Base-by-base conservation (phyloP, 805 yeast genomes). In the Clavispora santaluciae region DNA sequence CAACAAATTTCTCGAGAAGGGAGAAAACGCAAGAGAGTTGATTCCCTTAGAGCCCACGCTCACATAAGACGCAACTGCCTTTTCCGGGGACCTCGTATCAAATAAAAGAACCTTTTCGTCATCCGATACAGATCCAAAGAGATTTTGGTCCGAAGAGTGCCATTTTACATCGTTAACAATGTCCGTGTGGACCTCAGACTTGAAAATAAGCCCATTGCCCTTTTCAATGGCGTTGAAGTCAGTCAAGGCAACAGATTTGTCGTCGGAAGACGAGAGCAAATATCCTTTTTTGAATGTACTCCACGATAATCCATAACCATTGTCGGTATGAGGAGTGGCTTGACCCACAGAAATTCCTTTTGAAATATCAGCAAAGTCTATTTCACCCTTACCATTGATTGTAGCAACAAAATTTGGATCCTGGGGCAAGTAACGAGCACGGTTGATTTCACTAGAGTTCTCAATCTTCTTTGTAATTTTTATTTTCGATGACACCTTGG, bases 261-360 rank as follows among this genome's bases (percentile, higher is more conserved):
- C 95, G 58, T 85, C 91, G 0, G 89, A 70, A 0, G 78, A 74
- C 3, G 86, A 77, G 24, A 80, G 60, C 16, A 86, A 58, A 18
- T 69, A 65, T 3, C 83, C 84, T 30, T 62, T 49, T 3, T 61
- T 57, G 13, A 57, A 53, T 0, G 73, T 65, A 53, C 73, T 83
- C 83, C 91, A 86, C 6, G 82, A 70, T 26, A 86, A 61, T 4
- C 93, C 93, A 56, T 81, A 86, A 1, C 93, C 93, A 49, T 85
- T 85, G 20, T 71, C 79, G 4, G 64, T 61, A 54, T 84, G 90
- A 30, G 78, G 81, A 8, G 64, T 54, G 36, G 79, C 61, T 11
- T 59, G 59, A 6, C 50, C 46, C 13, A 62, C 48, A 16, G 64
- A 62, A 2, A 46, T 37, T 39, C 39, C 64, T 47, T 50, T 61